Base-by-base conservation (phyloP, 306 rosid genomes). In the Casuarina glauca region DNA sequence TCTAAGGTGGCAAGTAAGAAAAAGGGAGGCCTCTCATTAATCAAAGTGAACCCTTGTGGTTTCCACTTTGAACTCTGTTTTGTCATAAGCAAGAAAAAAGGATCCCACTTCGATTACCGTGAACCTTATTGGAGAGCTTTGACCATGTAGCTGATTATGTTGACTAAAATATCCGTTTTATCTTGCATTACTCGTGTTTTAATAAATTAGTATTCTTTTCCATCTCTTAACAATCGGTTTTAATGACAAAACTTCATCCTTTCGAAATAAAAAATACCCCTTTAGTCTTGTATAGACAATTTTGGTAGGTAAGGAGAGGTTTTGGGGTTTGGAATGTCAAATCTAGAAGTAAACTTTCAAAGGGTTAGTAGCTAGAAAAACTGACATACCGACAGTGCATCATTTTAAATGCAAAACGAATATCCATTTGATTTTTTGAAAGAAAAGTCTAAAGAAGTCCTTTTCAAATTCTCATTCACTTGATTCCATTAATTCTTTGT, bases 31-130 rank as follows among this genome's bases (percentile, higher is more conserved):
- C 45, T 77, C 79, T 62, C 75, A 44, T 60, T 71, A 72, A 81
- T 71, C 58, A 61, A 42, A 16, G 43, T 26, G 39, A 76, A 46
- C 51, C 19, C 53, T 81, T 49, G 73, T 75, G 79, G 86, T 81
- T 87, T 79, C 84, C 78, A 75, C 76, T 83, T 48, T 57, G 49
- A 72, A 75, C 83, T 54, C 49, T 41, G 4, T 41, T 46, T 74
- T 46, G 9, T 1, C 32, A 26, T 1, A 46, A 48, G 11, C 2
- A 48, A 13, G 12, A 48, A 48, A 13, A 48, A 48, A 48, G 13
- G 2, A 48, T 48, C 2, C 51, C 12, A 46, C 12, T 1, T 48
- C 11, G 13, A 48, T 48, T 48, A 48, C 0, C 9, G 11, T 39
- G 51, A 46, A 12, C 74, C 75, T 82, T 61, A 79, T 81, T 76